Conservation (phyloP, 257 asterid species). For the Solanum tarijense region DNA sequence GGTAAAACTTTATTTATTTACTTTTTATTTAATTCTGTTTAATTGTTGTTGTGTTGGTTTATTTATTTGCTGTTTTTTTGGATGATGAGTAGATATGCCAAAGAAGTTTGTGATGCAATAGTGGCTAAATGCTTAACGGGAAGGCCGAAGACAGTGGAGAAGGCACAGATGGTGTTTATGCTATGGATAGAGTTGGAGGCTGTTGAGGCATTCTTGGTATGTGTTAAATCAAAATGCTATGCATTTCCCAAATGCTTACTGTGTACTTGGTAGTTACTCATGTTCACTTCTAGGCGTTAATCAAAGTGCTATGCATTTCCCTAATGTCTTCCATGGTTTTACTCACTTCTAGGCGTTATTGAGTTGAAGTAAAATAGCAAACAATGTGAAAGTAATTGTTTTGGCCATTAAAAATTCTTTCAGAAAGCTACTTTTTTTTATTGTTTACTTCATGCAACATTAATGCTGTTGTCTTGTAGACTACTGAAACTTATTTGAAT, state of each 20-base stretch:
- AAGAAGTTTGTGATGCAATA: constrained; percentile 92
- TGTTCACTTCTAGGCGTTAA: neutral
- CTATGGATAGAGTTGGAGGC: constrained; percentile 99
- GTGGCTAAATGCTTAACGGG: constrained; percentile 95
- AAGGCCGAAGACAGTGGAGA: constrained; percentile 96
- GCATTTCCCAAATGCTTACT: neutral
- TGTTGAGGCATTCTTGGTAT: constrained; percentile 85
- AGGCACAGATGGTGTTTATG: constrained; percentile 78
- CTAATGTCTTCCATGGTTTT: neutral
- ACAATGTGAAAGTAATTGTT: neutral
- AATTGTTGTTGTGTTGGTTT: neutral
- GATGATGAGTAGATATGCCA: constrained; percentile 45
- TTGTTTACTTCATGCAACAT: neutral
- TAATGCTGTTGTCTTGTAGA: neutral
- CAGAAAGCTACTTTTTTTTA: neutral
- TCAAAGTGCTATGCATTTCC: neutral
- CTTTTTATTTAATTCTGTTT: neutral
- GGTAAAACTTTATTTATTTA: constrained; percentile 30
- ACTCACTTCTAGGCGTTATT: neutral
- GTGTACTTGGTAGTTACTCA: neutral
- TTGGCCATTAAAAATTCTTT: neutral
- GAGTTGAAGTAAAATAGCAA: neutral
- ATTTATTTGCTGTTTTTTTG: neutral
- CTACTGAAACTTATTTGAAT: neutral
- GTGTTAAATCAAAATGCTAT: constrained; percentile 7